Evolutionary conservation across 768 basidiomycete genomes (phyloP).

Genomic region (Termitomyces sp.): DNA sequence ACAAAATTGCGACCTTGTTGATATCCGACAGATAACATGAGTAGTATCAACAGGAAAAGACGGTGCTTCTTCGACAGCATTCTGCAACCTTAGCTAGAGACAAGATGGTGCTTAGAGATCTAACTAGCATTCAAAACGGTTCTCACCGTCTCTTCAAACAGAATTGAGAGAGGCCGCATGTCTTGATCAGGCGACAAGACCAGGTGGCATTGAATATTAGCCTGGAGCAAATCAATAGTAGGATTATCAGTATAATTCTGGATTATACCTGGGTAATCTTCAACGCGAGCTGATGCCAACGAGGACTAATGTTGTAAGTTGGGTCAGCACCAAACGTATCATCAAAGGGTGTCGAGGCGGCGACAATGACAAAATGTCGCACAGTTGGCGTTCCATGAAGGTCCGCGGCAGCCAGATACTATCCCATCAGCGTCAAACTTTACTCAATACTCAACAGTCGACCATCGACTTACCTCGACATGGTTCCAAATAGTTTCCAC

Average conservation of each 20-base stretch:
- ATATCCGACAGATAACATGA: constrained; percentile 35
- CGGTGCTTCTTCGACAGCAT: constrained; percentile 29
- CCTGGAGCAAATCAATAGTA: constrained; percentile 25
- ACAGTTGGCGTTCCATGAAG: constrained; percentile 25
- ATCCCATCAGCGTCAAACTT: constrained; percentile 1
- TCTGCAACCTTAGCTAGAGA: constrained; percentile 33
- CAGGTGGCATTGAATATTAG: constrained; percentile 53
- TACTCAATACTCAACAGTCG: not conserved
- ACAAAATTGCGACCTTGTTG: constrained; percentile 25
- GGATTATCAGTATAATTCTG: constrained; percentile 2
- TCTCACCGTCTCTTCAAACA: constrained; percentile 44
- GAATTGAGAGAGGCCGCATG: constrained; percentile 36
- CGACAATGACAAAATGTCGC: constrained; percentile 50
- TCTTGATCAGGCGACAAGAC: constrained; percentile 41
- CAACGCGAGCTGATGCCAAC: constrained; percentile 37
- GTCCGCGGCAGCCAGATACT: constrained; percentile 30
- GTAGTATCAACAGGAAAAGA: constrained; percentile 35
- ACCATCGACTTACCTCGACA: constrained; percentile 35
- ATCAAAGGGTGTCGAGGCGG: constrained; percentile 38
- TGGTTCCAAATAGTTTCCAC: constrained; percentile 34
- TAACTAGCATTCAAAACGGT: not conserved
- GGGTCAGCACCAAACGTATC: constrained; percentile 20
- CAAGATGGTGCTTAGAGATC: constrained; percentile 8
- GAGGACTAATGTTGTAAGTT: constrained; percentile 24
- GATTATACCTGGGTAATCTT: constrained; percentile 38